These are phyloP conservation scores for Plantago lanceolata DNA, from an alignment of 305 asterid genomes.

Conservation along the genomic window DNA sequence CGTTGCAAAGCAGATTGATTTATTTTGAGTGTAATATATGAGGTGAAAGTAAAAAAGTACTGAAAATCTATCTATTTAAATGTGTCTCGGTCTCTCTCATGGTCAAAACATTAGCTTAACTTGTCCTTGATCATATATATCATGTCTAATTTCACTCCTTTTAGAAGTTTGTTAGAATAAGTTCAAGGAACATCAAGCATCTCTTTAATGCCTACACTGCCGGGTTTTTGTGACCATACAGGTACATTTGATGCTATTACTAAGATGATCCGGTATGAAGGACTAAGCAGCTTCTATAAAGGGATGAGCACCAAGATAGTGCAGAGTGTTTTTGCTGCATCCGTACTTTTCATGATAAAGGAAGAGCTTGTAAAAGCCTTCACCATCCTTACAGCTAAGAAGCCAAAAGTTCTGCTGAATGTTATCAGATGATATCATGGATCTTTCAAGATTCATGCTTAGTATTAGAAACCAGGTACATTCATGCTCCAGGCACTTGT, in stretches of 20 bases:
- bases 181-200: background rate
- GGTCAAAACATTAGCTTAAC: background rate
- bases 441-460: background rate
- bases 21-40: background rate
- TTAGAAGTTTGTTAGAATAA: background rate
- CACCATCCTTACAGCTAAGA: slow-evolving; percentile 31
- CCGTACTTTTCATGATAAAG: slow-evolving; percentile 83
- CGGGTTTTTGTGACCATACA: slow-evolving; percentile 25
- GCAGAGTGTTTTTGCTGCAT: slow-evolving; percentile 89
- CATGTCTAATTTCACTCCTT: too few species aligned
- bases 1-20: background rate
- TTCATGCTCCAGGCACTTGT: background rate
- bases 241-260: slow-evolving; percentile 79
- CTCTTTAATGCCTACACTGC: slow-evolving; percentile 1
- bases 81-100: too few species aligned
- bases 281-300: slow-evolving; percentile 69
- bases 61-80: too few species aligned
- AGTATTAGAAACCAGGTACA: background rate
- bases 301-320: slow-evolving; percentile 92
- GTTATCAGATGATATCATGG: slow-evolving; percentile 23
- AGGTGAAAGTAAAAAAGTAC: too few species aligned
- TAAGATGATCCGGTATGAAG: slow-evolving; percentile 82
- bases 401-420: slow-evolving; percentile 20
- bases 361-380: slow-evolving; percentile 78
- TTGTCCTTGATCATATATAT: background rate